Evolutionary conservation across 805 yeast species (phyloP), one percentile per base, ranked within the genome.

Genomic region (Lachancea quebecensis): DNA sequence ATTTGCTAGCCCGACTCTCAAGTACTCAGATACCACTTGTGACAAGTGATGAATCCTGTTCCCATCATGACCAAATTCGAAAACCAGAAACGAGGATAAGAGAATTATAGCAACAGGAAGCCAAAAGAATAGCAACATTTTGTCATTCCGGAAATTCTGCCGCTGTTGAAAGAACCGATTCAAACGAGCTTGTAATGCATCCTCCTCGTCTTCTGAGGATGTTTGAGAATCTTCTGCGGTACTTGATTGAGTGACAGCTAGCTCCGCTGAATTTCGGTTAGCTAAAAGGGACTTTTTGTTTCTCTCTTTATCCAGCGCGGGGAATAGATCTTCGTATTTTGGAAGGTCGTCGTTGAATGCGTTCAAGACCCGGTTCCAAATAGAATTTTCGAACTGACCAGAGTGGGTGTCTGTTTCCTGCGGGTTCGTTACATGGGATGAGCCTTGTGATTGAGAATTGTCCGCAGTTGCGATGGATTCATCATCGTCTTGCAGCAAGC

Each of bases 51-150:
- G 56, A 14, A 65, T 50, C 10, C 59, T 61, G 47, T 61, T 62
- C 30, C 64, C 66, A 41, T 62, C 62, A 14, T 59, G 57, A 6
- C 73, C 72, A 27, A 67, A 59, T 34, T 58, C 64, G 46, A 59
- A 59, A 27, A 69, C 50, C 3, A 74, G 61, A 44, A 75, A 69
- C 53, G 73, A 69, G 6, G 79, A 66, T 2, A 79, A 67, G 14
- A 81, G 64, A 29, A 85, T 60, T 16, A 82, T 54, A 42, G 87
- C 66, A 33, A 85, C 74, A 11, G 97, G 97, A 47, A 89, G 66
- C 97, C 97, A 90, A 74, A 90, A 89, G 62, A 90, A 86, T 49
- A 87, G 67, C 51, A 90, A 71, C 86, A 88, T 83, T 58, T 78
- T 82, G 65, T 90, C 97, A 56, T 87, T 84, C 54, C 66, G 68